phyloP scores from a whole-genome alignment of 2,329 filamentous ascomycete species.

The Lachnellula cervina region DNA sequence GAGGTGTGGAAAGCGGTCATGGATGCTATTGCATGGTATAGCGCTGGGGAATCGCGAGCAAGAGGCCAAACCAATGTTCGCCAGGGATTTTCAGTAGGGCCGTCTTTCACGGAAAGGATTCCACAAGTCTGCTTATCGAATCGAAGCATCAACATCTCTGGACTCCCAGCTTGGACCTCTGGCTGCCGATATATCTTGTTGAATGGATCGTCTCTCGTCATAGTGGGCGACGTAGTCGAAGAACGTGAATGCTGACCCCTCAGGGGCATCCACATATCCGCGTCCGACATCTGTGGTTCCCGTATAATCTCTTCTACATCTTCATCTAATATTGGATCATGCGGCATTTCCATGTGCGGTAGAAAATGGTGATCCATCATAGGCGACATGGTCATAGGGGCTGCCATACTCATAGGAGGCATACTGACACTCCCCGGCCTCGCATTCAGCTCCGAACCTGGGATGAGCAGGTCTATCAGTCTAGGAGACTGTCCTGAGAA shows the following conservation, averaged over 20 bases:
- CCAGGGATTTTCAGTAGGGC: conserved; percentile 66
- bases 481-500: conserved; percentile 44
- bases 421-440: conserved; percentile 23
- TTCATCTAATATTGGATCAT: conserved; percentile 36
- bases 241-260: conserved; percentile 21
- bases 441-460: conserved; percentile 42
- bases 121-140: conserved; percentile 65
- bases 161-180: conserved; percentile 44
- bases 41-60: conserved; percentile 56
- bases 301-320: conserved; percentile 53
- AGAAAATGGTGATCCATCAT: conserved; percentile 22
- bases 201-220: conserved; percentile 17
- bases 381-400: conserved; percentile 17
- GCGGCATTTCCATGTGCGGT: conserved; percentile 16
- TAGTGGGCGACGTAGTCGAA: conserved; percentile 17
- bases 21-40: conserved; percentile 64
- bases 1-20: conserved; percentile 66
- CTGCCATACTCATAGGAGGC: conserved; percentile 19
- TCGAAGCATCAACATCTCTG: conserved; percentile 57
- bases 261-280: conserved; percentile 25
- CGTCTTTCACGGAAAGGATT: conserved; percentile 67
- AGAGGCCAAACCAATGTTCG: conserved; percentile 66
- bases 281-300: conserved; percentile 22
- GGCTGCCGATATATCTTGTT: conserved; percentile 41
- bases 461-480: conserved; percentile 43